Evolutionary conservation across 2,329 filamentous ascomycete species (phyloP), one percentile per base, ranked within the genome.

Genomic region (Neonectria coccinea): DNA sequence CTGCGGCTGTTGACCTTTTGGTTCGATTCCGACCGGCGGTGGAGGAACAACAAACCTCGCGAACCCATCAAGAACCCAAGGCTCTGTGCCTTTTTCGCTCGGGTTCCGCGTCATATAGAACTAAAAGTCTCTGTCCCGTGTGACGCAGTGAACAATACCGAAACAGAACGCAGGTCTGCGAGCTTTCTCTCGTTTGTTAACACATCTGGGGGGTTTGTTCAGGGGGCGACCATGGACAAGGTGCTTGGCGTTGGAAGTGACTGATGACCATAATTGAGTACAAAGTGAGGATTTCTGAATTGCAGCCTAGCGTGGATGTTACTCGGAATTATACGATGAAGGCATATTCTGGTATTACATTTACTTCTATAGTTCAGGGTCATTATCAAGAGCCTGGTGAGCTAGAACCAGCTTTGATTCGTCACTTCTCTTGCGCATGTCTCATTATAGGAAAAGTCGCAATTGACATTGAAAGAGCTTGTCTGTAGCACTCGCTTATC

Each of bases 1-100:
- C 18, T 59, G 36, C 56, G 47, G 5, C 18, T 29, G 9, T 25
- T 59, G 11, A 52, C 45, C 3, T 22, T 59, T 42, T 59, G 56
- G 56, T 51, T 59, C 33, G 56, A 59, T n/a, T n/a, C 27, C 6
- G 29, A 41, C 10, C 56, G 48, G n/a, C 45, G 56, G 11, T 59
- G 47, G 56, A 47, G 56, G n/a, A 59, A 59, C 39, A 59, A 52
- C 14, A 42, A 14, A 10, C 47, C 47, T 6, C 56, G 56, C 9
- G 27, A 51, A 12, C 4, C 25, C 8, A 39, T 52, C 5, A 29
- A 44, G 36, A 36, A 22, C 11, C 47, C 47, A 12, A 59, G 56
- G 14, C 25, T 59, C n/a, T 29, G 27, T 18, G 16, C 25, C 1
- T 25, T 51, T 51, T 59, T 59, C 14, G 56, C 22, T 2, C 12